Percentiles rank a stretch among this genome's conserved stretches.
These are phyloP conservation scores for Lachnellula arida DNA, from an alignment of 2,329 filamentous ascomycete species.

Conservation along the genomic window DNA sequence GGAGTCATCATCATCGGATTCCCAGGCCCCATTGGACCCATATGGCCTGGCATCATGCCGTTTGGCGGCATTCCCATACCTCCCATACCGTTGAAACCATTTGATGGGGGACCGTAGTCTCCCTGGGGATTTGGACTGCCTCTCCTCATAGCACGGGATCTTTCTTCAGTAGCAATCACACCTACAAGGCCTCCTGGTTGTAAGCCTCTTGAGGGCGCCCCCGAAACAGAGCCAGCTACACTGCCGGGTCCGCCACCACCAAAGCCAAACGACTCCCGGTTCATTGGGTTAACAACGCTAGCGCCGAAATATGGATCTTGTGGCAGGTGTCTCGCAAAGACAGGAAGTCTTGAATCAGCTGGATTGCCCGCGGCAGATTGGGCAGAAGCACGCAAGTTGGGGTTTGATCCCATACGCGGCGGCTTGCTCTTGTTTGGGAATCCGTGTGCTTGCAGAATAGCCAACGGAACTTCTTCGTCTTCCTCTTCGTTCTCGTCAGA, in stretches of 20 bases:
- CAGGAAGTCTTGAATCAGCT: slow-evolving; percentile 52
- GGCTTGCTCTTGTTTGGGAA: slow-evolving; percentile 77
- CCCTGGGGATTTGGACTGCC: slow-evolving; percentile 68
- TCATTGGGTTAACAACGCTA: slow-evolving; percentile 64
- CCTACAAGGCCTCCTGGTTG: slow-evolving; percentile 79
- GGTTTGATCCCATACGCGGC: slow-evolving; percentile 65
- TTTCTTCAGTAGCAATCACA: slow-evolving; percentile 82
- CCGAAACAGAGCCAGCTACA: slow-evolving; percentile 43
- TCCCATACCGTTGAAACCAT: slow-evolving; percentile 30
- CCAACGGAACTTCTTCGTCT: slow-evolving; percentile 83
- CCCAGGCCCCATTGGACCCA: slow-evolving; percentile 31
- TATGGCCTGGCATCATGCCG: slow-evolving; percentile 25
- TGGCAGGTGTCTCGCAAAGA: slow-evolving; percentile 77
- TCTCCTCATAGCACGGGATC: slow-evolving; percentile 69
- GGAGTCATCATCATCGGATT: slow-evolving; percentile 40
- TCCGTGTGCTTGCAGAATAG: slow-evolving; percentile 81
- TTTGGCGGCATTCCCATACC: slow-evolving; percentile 30
- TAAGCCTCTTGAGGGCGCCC: slow-evolving; percentile 30
- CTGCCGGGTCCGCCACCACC: slow-evolving; percentile 56
- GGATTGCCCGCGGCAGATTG: slow-evolving; percentile 55
- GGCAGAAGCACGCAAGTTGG: slow-evolving; percentile 60
- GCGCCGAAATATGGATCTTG: slow-evolving; percentile 82
- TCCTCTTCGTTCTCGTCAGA: slow-evolving; percentile 33
- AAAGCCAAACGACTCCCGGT: slow-evolving; percentile 71
- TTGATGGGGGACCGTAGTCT: slow-evolving; percentile 34